Base-by-base conservation (phyloP, 345 rosid species). In the Eucalyptus fibrosa region DNA sequence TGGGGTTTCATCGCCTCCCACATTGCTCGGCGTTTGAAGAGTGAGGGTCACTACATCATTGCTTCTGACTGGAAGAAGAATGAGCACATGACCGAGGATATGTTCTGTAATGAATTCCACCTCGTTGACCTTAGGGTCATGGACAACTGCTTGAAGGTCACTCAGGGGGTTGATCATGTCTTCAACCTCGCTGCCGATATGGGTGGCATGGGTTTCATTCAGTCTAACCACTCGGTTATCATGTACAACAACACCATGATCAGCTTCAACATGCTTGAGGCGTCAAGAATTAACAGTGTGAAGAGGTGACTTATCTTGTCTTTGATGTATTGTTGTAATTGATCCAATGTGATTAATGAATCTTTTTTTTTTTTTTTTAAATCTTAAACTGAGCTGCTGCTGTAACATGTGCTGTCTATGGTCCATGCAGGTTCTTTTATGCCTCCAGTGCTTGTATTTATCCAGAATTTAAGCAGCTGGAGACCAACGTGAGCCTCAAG, bases 11-110 rank as follows among this genome's bases (percentile, higher is more conserved):
- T 98, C 26, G 99, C 98, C 34, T 97, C 99, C 67, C 99, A 97
- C 94, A 97, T 98, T 89, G 99, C 99, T 90, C 96, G 99, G 50
- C 99, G 99, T 89, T 88, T 98, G 95, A 98, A 96, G 94, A 93
- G 93, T 18, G 99, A 98, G 92, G 99, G 99, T 2, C 99, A 97
- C 91, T 98, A 95, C 92, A 94, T 98, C 65, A 96, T 97, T 86
- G 99, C 99, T 88, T 97, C 99, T 14, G 99, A 98, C 91, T 98
- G 99, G 99, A 98, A 98, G 96, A 98, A 97, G 97, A 98, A 98
- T 37, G 99, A 98, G 90, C 99, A 98, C 95, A 98, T 97, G 99
- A 93, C 97, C 3, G 99, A 97, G 91, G 99, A 96, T 89, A 98
- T 98, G 99, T 98, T 98, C 94, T 98, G 99, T 89, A 90, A 97